Conservation (phyloP, 495 filamentous ascomycete genomes). For the Penicillium ochrochloron region DNA sequence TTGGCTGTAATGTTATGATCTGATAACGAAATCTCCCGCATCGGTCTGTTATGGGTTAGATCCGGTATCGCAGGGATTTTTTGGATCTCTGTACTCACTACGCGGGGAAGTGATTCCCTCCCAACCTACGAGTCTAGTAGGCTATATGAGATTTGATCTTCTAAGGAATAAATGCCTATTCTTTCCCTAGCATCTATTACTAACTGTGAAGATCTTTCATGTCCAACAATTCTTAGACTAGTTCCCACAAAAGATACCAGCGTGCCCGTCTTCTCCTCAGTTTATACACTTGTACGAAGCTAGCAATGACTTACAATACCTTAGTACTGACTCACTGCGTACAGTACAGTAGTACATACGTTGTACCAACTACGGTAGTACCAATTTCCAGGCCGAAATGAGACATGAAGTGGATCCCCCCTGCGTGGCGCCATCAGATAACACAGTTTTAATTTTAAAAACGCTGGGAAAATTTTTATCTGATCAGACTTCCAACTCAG, state of each 20-base stretch:
- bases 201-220: background rate
- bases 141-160: too few species aligned
- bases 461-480: constrained; percentile 32
- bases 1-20: background rate
- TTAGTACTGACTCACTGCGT: background rate
- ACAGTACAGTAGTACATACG: background rate
- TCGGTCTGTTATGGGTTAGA: background rate
- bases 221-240: background rate
- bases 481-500: constrained; percentile 31
- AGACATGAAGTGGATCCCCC: constrained; percentile 26
- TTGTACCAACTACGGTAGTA: background rate
- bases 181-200: background rate
- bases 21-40: background rate
- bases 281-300: background rate
- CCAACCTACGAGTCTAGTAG: too few species aligned
- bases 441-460: constrained; percentile 11
- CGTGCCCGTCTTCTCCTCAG: background rate
- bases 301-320: background rate
- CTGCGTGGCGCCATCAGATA: constrained; percentile 43
- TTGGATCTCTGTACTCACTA: background rate
- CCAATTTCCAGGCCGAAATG: constrained; percentile 8
- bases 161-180: background rate
- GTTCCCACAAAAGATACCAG: background rate
- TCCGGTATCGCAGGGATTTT: background rate
- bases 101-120: too few species aligned